phyloP scores from a whole-genome alignment of 225 moss, liverwort and hornwort genomes.

The Rhytidiadelphus loreus region DNA sequence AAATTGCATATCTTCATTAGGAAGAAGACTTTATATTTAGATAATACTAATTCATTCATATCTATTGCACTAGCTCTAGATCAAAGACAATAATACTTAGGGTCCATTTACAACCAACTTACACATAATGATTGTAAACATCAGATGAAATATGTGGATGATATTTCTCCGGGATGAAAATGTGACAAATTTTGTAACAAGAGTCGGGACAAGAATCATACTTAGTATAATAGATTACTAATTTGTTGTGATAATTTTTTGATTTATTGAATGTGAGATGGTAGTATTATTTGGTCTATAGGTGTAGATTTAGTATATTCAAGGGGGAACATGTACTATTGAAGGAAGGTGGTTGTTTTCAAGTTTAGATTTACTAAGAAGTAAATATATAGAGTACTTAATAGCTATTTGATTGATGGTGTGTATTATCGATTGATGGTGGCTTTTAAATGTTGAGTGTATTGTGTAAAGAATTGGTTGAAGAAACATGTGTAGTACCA shows the following conservation, averaged over 20 bases:
- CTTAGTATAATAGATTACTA: not conserved
- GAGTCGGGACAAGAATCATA: not conserved
- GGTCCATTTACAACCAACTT: not conserved
- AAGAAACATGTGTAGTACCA: not conserved
- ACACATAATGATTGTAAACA: accelerated
- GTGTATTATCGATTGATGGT: no score
- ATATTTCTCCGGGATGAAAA: not conserved
- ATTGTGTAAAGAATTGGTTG: not conserved
- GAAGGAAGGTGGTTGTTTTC: not conserved
- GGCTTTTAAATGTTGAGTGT: not conserved
- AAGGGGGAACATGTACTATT: not conserved
- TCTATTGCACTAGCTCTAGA: not conserved
- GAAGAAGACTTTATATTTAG: not conserved
- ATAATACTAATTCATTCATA: not conserved
- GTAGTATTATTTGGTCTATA: not conserved
- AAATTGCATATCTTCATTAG: not conserved
- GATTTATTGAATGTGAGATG: not conserved
- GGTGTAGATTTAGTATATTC: not conserved
- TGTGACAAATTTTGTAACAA: not conserved
- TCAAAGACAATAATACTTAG: not conserved
- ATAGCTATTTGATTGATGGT: not conserved
- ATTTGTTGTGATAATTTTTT: not conserved
- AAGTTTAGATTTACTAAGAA: not conserved
- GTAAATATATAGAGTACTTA: not conserved
- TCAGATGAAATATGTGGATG: not conserved